A percentile compares a stretch with the other conserved stretches of the same genome.
phyloP scores from a whole-genome alignment of 768 basidiomycete species.

The Russula brevipes region DNA sequence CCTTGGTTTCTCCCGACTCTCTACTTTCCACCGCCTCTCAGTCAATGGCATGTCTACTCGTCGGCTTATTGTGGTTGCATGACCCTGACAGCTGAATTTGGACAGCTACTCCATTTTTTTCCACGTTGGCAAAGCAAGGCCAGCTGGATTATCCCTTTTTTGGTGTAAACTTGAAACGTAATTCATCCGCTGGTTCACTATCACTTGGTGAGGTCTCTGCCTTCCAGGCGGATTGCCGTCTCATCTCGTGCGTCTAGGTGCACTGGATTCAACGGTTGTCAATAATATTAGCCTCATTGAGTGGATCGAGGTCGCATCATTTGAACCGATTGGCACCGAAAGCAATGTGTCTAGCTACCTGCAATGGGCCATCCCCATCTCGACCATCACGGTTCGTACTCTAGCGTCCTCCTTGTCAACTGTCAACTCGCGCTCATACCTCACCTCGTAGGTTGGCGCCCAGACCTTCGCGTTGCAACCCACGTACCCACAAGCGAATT shows the following conservation, averaged over 20 bases:
- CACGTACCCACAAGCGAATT: conserved; percentile 55
- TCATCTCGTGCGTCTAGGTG: conserved; percentile 47
- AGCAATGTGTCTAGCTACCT: conserved; percentile 64
- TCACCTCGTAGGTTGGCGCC: neutral
- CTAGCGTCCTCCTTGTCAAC: neutral
- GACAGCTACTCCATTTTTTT: conserved; percentile 64
- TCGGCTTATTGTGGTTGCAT: neutral
- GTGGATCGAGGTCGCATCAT: conserved; percentile 74
- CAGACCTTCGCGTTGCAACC: conserved; percentile 46
- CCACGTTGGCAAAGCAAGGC: conserved; percentile 56
- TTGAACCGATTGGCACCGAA: conserved; percentile 56
- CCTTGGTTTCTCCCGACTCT: conserved; percentile 70
- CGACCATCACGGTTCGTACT: conserved; percentile 46
- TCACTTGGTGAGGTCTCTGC: conserved; percentile 47
- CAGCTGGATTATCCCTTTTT: conserved; percentile 70
- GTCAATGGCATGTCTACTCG: conserved; percentile 43
- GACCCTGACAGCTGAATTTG: neutral
- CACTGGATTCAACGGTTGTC: conserved; percentile 67
- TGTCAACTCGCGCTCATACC: neutral
- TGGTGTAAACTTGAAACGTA: conserved; percentile 59
- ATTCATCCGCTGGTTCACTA: conserved; percentile 52
- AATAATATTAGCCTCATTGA: conserved; percentile 51
- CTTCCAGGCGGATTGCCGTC: conserved; percentile 1
- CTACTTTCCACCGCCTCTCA: conserved; percentile 45
- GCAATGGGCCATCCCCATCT: conserved; percentile 66